Evolutionary conservation across 164 flowering plant species (phyloP).

Genomic region (Macadamia integrifolia): DNA sequence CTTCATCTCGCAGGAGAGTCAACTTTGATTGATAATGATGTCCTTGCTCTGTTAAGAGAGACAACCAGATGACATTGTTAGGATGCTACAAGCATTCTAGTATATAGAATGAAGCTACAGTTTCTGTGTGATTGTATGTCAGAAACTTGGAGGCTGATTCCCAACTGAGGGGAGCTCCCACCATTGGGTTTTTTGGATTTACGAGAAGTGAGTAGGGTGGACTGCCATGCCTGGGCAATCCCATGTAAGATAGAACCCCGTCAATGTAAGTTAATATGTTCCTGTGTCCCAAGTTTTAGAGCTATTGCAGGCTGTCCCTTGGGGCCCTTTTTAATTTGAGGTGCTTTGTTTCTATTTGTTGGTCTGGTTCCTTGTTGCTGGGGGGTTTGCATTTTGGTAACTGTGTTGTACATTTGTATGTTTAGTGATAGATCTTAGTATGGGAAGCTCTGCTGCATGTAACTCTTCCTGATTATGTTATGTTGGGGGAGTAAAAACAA

Average conservation of each 20-base stretch:
- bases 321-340: conserved; percentile 18
- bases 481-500: too few relatives aligned
- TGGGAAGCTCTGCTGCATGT: too few relatives aligned
- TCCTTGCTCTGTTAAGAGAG: conserved; percentile 51
- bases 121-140: conserved; percentile 18
- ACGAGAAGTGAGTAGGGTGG: conserved; percentile 9
- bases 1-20: conserved; percentile 42
- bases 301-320: conserved; percentile 9
- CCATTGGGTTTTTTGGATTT: conserved; percentile 8
- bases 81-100: background rate
- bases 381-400: too few relatives aligned
- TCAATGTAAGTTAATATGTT: conserved; percentile 7
- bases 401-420: too few relatives aligned
- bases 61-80: conserved; percentile 34
- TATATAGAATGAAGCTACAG: conserved; percentile 11
- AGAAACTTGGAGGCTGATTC: conserved; percentile 17
- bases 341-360: background rate
- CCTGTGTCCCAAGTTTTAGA: conserved; percentile 4
- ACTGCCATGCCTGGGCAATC: conserved; percentile 1
- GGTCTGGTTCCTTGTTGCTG: too few relatives aligned
- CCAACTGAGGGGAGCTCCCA: conserved; percentile 11
- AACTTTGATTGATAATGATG: conserved; percentile 52
- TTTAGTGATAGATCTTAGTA: too few relatives aligned
- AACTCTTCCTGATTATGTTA: too few relatives aligned
- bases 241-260: conserved; percentile 2